Conservation (phyloP, 345 rosid species). For the Isatis tinctoria region DNA sequence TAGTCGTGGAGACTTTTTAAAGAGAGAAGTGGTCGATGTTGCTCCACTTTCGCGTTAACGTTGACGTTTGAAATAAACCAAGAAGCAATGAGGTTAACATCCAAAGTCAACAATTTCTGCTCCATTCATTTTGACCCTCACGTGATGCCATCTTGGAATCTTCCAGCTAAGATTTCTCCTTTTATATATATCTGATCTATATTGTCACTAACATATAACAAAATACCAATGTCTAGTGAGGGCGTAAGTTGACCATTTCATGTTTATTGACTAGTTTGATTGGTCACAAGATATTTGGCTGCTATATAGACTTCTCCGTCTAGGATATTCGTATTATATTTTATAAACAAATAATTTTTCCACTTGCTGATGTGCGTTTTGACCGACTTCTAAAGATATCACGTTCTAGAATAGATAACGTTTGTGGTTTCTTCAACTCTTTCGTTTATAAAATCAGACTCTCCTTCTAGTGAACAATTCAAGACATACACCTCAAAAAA, state of each 20-base stretch:
- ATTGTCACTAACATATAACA: not conserved
- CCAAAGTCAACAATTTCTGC: conserved; percentile 25
- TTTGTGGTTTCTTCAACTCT: not conserved
- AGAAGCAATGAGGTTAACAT: not conserved
- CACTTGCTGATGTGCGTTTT: conserved; percentile 16
- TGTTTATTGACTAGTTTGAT: not conserved
- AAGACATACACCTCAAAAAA: not conserved
- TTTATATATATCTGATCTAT: not conserved
- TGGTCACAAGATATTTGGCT: conserved; percentile 7
- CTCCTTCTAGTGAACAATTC: not conserved
- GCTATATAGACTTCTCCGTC: conserved; percentile 2
- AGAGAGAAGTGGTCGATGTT: conserved; percentile 4
- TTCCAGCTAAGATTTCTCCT: not conserved
- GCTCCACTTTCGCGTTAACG: conserved; percentile 17
- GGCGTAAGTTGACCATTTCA: not conserved
- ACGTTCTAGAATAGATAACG: not conserved
- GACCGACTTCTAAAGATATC: conserved; percentile 17
- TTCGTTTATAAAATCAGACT: not conserved
- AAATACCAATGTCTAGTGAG: not conserved
- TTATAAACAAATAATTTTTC: not conserved
- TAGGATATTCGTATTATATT: not conserved
- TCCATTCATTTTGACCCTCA: conserved; percentile 7
- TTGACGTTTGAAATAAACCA: conserved; percentile 3
- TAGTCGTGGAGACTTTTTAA: not conserved
- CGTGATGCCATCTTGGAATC: conserved; percentile 14